Conservation (phyloP, 2,329 filamentous ascomycete species). For the Cercospora sp. region DNA sequence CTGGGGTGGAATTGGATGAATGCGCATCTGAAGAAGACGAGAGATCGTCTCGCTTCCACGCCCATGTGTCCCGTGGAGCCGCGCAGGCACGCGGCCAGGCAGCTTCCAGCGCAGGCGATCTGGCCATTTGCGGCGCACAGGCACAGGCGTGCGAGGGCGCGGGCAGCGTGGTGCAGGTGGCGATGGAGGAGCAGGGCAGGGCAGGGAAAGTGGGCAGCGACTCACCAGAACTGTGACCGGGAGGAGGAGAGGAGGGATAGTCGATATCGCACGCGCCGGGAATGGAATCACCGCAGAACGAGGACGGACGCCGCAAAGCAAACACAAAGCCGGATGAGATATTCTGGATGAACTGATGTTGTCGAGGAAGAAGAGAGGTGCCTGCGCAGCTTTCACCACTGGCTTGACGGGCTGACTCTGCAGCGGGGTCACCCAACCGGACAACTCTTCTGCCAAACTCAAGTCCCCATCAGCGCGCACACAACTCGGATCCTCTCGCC, state of each 20-base stretch:
- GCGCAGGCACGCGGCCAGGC: neutral
- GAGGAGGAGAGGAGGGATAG: neutral
- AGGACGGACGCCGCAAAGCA: slow-evolving; percentile 8
- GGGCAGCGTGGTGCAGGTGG: neutral
- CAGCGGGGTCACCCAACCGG: neutral
- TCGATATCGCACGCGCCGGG: slow-evolving; percentile 1
- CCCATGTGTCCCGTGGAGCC: neutral
- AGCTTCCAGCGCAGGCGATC: neutral
- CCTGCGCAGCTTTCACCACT: neutral
- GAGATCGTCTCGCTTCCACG: neutral
- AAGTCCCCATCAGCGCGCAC: neutral
- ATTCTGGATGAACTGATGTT: neutral
- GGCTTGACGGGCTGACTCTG: neutral
- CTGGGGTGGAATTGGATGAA: neutral
- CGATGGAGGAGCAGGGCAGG: neutral
- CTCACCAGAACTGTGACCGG: neutral
- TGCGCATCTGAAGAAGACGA: neutral
- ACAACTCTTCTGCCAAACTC: slow-evolving; percentile 5
- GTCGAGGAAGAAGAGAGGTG: neutral
- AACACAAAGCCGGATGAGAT: neutral
- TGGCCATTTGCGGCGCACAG: neutral
- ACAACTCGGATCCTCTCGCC: neutral
- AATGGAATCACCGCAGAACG: slow-evolving; percentile 5
- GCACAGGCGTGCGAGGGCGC: neutral
- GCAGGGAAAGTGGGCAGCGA: neutral